phyloP scores from a whole-genome alignment of 116 monocot genomes.

The Phalaenopsis hybrid region DNA sequence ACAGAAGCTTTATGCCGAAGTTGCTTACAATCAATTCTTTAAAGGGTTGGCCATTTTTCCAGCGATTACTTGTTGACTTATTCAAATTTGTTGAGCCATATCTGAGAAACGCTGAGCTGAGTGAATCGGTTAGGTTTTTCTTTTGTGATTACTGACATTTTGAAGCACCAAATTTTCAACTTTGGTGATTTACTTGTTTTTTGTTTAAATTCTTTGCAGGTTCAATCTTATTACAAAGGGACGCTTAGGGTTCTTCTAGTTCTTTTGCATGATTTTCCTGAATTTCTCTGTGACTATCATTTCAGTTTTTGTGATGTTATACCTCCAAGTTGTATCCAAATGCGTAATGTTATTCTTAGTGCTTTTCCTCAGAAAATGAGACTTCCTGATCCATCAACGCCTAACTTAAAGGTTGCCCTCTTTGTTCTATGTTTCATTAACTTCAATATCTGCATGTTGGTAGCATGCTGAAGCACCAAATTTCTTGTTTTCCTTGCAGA shows the following conservation, averaged over 20 bases:
- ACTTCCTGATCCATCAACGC: conserved; percentile 92
- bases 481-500: conserved; percentile 36
- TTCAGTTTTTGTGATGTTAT: conserved; percentile 99
- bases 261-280: conserved; percentile 92
- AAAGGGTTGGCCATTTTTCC: conserved; percentile 91
- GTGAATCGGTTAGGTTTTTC: conserved; percentile 59
- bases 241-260: conserved; percentile 87
- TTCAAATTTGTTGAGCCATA: conserved; percentile 92
- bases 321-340: conserved; percentile 89
- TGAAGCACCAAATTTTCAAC: neutral
- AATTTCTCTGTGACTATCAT: conserved; percentile 95
- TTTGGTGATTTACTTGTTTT: neutral
- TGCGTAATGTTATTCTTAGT: conserved; percentile 98
- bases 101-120: conserved; percentile 77
- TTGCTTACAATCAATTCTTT: conserved; percentile 52
- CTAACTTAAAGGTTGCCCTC: conserved; percentile 70
- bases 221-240: conserved; percentile 82
- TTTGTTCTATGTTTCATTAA: conserved; percentile 1
- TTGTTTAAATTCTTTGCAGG: conserved; percentile 26
- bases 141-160: neutral
- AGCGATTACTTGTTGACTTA: conserved; percentile 82
- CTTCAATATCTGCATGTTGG: neutral
- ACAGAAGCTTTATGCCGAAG: conserved; percentile 92
- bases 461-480: neutral
- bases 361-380: conserved; percentile 99